phyloP scores from a whole-genome alignment of 2,329 filamentous ascomycete genomes.

The Colletotrichum sp. region DNA sequence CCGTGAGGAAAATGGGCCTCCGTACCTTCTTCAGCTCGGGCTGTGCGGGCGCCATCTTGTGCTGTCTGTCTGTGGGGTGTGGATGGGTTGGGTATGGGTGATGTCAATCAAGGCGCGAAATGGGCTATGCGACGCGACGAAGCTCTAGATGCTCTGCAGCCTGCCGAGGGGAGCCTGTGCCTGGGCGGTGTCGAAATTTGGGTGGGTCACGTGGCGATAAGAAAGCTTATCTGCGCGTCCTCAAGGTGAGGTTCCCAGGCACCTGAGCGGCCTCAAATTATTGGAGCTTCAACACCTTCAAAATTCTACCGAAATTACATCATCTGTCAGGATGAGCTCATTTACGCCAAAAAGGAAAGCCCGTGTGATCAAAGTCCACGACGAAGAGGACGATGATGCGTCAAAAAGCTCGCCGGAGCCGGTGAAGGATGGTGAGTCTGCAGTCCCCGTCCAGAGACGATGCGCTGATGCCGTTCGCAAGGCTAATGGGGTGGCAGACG shows the following conservation, averaged over 20 bases:
- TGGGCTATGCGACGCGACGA: constrained; percentile 18
- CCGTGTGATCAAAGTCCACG: constrained; percentile 75
- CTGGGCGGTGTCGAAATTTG: constrained; percentile 20
- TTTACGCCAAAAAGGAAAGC: constrained; percentile 70
- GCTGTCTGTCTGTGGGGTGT: constrained; percentile 40
- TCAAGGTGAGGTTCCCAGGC: background rate
- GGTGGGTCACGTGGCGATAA: constrained; percentile 55
- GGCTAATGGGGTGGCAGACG: constrained; percentile 16
- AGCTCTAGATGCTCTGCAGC: background rate
- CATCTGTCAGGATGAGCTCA: constrained; percentile 50
- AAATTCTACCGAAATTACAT: background rate
- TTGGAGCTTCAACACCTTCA: background rate
- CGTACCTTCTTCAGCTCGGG: constrained; percentile 97
- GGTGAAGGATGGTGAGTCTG: constrained; percentile 42
- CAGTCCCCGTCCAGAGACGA: constrained; percentile 9
- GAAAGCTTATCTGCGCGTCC: constrained; percentile 28
- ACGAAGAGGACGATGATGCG: constrained; percentile 61
- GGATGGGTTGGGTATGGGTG: background rate
- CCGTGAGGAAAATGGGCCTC: constrained; percentile 23
- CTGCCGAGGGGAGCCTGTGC: constrained; percentile 2
- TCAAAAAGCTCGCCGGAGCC: constrained; percentile 24
- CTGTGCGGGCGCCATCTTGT: constrained; percentile 98
- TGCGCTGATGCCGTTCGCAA: constrained; percentile 30
- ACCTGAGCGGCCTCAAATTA: background rate
- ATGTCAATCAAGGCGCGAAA: background rate